These are phyloP conservation scores for Patellifolia procumbens DNA, from an alignment of 179 eudicot species.

Conservation along the genomic window DNA sequence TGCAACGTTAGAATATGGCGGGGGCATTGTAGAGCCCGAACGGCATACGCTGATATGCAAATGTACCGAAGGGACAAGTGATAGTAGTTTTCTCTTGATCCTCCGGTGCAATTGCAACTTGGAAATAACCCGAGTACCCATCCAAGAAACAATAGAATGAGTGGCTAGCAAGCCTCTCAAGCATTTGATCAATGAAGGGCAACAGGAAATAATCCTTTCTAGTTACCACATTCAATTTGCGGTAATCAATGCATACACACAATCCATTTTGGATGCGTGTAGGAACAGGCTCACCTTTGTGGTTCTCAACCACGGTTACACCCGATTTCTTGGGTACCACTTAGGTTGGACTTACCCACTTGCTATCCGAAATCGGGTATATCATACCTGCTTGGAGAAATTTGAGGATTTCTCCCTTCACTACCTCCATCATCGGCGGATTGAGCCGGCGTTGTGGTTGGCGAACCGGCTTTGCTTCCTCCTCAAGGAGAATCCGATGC, in stretches of 20 bases:
- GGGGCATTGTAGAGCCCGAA: neutral
- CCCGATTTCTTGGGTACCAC: neutral
- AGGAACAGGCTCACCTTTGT: neutral
- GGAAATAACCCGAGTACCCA: neutral
- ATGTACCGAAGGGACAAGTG: neutral
- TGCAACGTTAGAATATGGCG: neutral
- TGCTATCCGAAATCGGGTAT: neutral
- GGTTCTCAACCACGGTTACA: neutral
- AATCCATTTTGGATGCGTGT: neutral
- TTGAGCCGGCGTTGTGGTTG: neutral
- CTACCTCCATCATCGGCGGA: conserved; percentile 2
- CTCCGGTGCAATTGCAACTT: neutral
- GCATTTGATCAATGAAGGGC: neutral
- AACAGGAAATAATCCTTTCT: neutral
- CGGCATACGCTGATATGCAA: neutral
- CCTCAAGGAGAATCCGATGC: neutral
- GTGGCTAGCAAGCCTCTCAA: neutral
- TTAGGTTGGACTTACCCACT: neutral
- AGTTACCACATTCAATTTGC: neutral
- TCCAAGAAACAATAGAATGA: neutral
- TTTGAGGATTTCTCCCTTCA: neutral
- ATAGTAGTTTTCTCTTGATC: neutral
- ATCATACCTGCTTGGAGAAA: neutral
- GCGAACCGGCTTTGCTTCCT: neutral
- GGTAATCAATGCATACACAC: neutral